Percentiles rank a stretch among this genome's conserved stretches.
phyloP scores from a whole-genome alignment of 2,329 filamentous ascomycete species.

The Colletotrichum abscissum region DNA sequence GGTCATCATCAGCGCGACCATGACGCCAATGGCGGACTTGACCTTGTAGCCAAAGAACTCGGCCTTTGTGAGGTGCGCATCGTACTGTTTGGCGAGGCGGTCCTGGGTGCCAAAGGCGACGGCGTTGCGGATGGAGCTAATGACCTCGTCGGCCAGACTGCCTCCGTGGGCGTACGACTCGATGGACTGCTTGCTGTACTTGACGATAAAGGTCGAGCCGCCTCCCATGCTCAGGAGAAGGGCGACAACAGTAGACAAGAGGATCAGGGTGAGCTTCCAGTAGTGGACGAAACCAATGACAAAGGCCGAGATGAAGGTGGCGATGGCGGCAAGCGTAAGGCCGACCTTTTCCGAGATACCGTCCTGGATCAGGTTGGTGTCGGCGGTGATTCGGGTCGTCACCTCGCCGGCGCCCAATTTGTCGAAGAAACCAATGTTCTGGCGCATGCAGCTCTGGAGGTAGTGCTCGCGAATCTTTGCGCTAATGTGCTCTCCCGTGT shows the following conservation, averaged over 20 bases:
- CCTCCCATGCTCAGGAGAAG: conserved; percentile 82
- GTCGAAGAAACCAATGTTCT: conserved; percentile 95
- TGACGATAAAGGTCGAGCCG: conserved; percentile 80
- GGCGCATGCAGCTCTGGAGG: conserved; percentile 82
- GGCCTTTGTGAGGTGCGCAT: conserved; percentile 77
- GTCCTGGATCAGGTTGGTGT: conserved; percentile 93
- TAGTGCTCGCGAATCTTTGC: conserved; percentile 86
- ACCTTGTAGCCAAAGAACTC: conserved; percentile 81
- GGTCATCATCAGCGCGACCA: conserved; percentile 87
- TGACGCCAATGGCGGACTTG: conserved; percentile 77
- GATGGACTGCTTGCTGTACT: conserved; percentile 82
- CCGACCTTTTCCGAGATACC: conserved; percentile 92
- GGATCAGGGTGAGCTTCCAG: conserved; percentile 93
- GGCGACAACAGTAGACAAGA: conserved; percentile 83
- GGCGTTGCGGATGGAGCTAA: conserved; percentile 92
- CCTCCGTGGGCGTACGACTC: conserved; percentile 86
- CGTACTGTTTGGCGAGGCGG: conserved; percentile 88
- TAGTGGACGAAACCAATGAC: conserved; percentile 91
- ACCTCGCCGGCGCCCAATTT: conserved; percentile 93
- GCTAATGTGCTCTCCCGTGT: conserved; percentile 82
- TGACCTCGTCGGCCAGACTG: conserved; percentile 91
- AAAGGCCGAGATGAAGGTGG: conserved; percentile 89
- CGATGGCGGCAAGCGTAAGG: conserved; percentile 78
- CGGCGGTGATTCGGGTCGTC: conserved; percentile 92
- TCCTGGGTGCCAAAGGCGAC: conserved; percentile 94